Percentiles rank a stretch among this genome's conserved stretches.
These are phyloP conservation scores for Bassia scoparia DNA, from an alignment of 148 eudicot genomes.

Conservation along the genomic window DNA sequence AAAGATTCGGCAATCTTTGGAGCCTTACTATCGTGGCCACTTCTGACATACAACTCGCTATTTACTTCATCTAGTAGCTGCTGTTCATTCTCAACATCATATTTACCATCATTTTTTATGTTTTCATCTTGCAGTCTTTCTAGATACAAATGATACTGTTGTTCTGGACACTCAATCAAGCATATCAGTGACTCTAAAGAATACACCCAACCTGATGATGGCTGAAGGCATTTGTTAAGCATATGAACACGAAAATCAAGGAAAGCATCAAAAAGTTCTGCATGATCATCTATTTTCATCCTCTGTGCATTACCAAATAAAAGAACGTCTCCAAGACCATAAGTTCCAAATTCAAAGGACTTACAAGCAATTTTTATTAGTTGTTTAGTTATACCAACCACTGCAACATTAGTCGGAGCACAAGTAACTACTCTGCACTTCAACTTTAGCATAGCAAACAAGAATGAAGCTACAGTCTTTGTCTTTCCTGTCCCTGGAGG, in stretches of 20 bases:
- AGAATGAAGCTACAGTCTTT: conserved; percentile 42
- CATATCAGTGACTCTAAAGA: conserved; percentile 26
- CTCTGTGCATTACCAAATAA: conserved; percentile 55
- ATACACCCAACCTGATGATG: conserved; percentile 41
- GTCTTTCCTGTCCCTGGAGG: conserved; percentile 69
- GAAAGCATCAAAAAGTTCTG: conserved; percentile 39
- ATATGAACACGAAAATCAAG: conserved; percentile 35
- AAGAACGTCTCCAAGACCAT: conserved; percentile 58
- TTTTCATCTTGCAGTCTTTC: neutral
- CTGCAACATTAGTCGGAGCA: conserved; percentile 60
- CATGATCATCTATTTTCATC: conserved; percentile 53
- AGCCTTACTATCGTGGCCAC: neutral
- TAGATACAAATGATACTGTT: conserved; percentile 32
- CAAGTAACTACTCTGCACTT: conserved; percentile 45
- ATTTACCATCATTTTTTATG: neutral
- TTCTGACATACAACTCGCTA: neutral
- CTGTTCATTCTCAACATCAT: neutral
- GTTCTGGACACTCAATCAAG: conserved; percentile 38
- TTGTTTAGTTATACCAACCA: conserved; percentile 32
- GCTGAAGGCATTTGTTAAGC: conserved; percentile 33
- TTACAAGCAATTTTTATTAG: conserved; percentile 22
- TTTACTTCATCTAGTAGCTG: neutral
- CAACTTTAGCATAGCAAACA: conserved; percentile 25
- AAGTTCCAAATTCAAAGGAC: conserved; percentile 24
- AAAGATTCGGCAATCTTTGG: neutral